Evolutionary conservation across 495 filamentous ascomycete species (phyloP).

Genomic region (Daldinia decipiens): DNA sequence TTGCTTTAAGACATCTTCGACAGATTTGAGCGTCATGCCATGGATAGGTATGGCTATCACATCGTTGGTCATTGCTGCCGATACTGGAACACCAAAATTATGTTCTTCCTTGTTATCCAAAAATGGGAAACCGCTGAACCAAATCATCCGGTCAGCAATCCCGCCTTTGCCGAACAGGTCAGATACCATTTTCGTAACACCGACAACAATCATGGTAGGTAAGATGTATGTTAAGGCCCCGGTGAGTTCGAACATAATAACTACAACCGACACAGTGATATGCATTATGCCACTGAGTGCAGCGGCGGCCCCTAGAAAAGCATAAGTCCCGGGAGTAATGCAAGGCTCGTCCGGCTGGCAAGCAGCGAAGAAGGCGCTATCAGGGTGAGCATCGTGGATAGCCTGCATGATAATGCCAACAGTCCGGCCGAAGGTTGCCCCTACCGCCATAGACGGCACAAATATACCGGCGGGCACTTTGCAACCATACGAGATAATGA

Average conservation of each 20-base stretch:
- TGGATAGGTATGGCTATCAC: constrained; percentile 77
- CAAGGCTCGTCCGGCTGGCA: constrained; percentile 94
- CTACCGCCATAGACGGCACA: constrained; percentile 97
- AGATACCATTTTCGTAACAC: constrained; percentile 93
- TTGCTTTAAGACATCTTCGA: constrained; percentile 78
- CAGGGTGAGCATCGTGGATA: constrained; percentile 82
- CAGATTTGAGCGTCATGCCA: constrained; percentile 76
- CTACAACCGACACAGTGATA: constrained; percentile 93
- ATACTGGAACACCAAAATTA: constrained; percentile 94
- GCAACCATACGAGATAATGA: constrained; percentile 97
- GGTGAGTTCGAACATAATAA: constrained; percentile 98
- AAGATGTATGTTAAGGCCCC: constrained; percentile 95
- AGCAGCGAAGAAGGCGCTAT: constrained; percentile 83
- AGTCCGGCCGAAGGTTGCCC: constrained; percentile 91
- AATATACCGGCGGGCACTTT: constrained; percentile 98
- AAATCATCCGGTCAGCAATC: constrained; percentile 98
- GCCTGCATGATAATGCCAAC: constrained; percentile 95
- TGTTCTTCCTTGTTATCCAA: constrained; percentile 99
- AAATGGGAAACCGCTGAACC: constrained; percentile 98
- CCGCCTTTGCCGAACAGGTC: constrained; percentile 94
- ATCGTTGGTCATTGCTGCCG: constrained; percentile 87
- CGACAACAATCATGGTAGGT: constrained; percentile 98
- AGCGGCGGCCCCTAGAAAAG: constrained; percentile 92
- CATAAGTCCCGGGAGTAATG: constrained; percentile 96
- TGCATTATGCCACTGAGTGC: constrained; percentile 99